Evolutionary conservation across 306 rosid species (phyloP).

Genomic region (Ceratonia siliqua): DNA sequence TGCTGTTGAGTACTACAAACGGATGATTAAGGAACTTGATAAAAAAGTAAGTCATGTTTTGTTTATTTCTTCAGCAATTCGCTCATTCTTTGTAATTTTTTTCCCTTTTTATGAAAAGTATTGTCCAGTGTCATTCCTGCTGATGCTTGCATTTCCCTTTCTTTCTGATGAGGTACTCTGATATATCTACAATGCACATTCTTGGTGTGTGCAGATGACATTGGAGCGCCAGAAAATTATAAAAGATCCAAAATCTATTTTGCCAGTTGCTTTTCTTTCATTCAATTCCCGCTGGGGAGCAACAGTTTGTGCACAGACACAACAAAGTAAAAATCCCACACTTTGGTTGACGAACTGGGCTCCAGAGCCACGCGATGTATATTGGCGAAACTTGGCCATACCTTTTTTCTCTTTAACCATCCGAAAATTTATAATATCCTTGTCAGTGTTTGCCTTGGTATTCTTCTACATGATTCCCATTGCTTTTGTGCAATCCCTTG

Average conservation of each 20-base stretch:
- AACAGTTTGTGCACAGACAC: constrained; percentile 96
- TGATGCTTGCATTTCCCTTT: constrained; percentile 7
- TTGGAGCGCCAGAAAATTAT: constrained; percentile 76
- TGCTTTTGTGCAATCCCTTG: constrained; percentile 97
- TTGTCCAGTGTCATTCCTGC: background rate
- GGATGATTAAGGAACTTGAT: constrained; percentile 65
- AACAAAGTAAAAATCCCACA: constrained; percentile 91
- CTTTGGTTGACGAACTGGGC: constrained; percentile 96
- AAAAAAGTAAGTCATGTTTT: constrained; percentile 51
- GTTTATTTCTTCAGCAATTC: constrained; percentile 29
- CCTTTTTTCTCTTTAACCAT: constrained; percentile 88
- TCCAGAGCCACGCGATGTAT: constrained; percentile 89
- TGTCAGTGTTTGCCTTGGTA: constrained; percentile 79
- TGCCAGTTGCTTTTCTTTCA: constrained; percentile 90
- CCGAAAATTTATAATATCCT: constrained; percentile 67
- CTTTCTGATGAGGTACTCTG: constrained; percentile 26
- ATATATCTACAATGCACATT: constrained; percentile 16
- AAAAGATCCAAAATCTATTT: constrained; percentile 73
- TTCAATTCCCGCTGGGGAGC: constrained; percentile 96
- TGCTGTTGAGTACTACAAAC: constrained; percentile 80
- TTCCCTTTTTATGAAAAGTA: background rate
- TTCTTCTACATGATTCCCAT: constrained; percentile 99
- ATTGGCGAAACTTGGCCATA: constrained; percentile 90
- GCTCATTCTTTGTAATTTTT: background rate
- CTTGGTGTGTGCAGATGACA: constrained; percentile 56